A percentile compares a stretch with the other conserved stretches of the same genome.
Conservation (phyloP, 2,329 filamentous ascomycete genomes). For the Sporothrix schenckii region DNA sequence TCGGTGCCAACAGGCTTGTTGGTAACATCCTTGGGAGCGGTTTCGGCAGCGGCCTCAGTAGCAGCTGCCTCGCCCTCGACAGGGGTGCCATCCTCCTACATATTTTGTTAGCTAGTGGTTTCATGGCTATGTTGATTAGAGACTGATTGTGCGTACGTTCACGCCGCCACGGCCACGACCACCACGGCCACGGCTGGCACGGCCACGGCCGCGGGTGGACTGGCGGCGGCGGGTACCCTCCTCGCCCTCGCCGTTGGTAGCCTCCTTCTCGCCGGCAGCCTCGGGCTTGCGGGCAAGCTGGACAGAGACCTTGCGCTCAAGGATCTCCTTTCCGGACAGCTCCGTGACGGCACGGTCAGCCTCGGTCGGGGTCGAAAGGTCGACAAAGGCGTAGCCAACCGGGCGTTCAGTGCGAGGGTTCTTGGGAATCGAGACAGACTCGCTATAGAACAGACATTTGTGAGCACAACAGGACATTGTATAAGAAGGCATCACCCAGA, state of each 20-base stretch:
- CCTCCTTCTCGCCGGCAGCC: slow-evolving; percentile 77
- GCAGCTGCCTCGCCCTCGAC: slow-evolving; percentile 53
- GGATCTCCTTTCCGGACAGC: slow-evolving; percentile 95
- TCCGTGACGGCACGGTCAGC: slow-evolving; percentile 93
- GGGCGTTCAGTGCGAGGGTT: slow-evolving; percentile 98
- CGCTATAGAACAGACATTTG: slow-evolving; percentile 56
- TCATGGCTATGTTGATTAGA: no score
- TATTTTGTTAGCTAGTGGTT: neutral
- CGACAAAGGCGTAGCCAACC: slow-evolving; percentile 98
- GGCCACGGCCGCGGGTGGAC: slow-evolving; percentile 68
- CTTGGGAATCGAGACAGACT: slow-evolving; percentile 98
- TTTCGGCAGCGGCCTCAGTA: slow-evolving; percentile 53
- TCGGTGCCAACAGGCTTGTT: slow-evolving; percentile 58
- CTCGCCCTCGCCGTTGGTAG: slow-evolving; percentile 73
- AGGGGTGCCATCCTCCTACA: slow-evolving; percentile 48
- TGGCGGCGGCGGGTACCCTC: slow-evolving; percentile 66
- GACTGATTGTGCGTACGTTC: slow-evolving; percentile 50
- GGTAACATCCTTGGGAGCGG: slow-evolving; percentile 65
- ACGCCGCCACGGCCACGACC: slow-evolving; percentile 70
- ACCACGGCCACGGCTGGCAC: slow-evolving; percentile 64
- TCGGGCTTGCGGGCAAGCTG: slow-evolving; percentile 98
- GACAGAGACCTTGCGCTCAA: slow-evolving; percentile 98
- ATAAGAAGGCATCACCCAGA: neutral
- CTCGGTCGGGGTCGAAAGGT: slow-evolving; percentile 91
- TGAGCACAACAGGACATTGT: neutral